Evolutionary conservation across 495 filamentous ascomycete species (phyloP).

Genomic region (Podospora pseudocomata): DNA sequence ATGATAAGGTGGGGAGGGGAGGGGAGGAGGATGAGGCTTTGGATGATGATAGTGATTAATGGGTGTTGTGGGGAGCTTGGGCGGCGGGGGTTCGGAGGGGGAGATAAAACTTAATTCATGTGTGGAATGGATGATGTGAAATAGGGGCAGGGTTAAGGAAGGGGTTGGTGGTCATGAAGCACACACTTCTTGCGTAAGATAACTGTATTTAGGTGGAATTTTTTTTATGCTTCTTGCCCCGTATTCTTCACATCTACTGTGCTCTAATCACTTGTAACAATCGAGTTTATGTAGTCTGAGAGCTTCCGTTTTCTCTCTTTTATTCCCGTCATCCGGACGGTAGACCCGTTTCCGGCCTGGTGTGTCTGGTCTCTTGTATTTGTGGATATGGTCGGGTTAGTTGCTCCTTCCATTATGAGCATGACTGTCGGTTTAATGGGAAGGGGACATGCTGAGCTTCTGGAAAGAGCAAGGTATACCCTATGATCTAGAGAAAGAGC

Average conservation of each 20-base stretch:
- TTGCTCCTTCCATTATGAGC: no score
- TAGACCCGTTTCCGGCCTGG: no score
- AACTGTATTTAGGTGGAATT: neutral
- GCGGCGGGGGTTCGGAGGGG: neutral
- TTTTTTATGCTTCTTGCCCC: neutral
- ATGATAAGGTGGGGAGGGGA: constrained; percentile 41
- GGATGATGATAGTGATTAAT: constrained; percentile 56
- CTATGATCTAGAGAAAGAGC: no score
- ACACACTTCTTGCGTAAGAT: neutral
- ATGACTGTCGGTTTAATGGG: no score
- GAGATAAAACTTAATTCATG: neutral
- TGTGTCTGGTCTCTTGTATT: no score
- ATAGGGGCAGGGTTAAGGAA: neutral
- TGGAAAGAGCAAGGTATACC: no score
- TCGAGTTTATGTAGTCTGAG: no score
- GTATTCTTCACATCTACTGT: neutral
- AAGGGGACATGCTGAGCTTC: no score
- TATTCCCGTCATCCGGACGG: no score
- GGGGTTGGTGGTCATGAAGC: neutral
- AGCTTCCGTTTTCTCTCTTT: no score
- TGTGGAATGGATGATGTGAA: neutral
- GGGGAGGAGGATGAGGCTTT: constrained; percentile 62
- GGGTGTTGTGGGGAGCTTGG: neutral
- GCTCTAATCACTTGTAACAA: no score
- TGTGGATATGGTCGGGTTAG: no score